Evolutionary conservation across 2,329 filamentous ascomycete genomes (phyloP), one percentile per base, ranked within the genome.

Genomic region (Fusarium robinianum): DNA sequence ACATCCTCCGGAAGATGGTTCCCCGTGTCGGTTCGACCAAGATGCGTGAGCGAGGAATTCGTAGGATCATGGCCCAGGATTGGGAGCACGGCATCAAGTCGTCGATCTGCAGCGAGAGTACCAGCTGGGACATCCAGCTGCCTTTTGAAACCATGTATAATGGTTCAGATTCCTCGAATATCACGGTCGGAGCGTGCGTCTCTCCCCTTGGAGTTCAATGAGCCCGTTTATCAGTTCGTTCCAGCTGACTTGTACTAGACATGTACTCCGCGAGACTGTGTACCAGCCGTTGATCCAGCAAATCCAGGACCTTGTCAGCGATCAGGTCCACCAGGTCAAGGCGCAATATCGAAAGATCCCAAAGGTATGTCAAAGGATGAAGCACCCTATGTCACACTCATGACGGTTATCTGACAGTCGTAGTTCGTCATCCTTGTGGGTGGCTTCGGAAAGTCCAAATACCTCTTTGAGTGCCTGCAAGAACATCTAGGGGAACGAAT

Each of bases 361-460:
- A 3, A 68, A 66, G 58, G 68, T 64, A 42, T 22, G 37, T 8
- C 2, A 8, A 16, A 14, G n/a, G 15, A 14, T 25, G 18, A 5
- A 8, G 10, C 11, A 6, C 8, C n/a, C 2, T 11, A 26, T 17
- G 14, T 12, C 4, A 19, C 6, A 7, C 2, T 7, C 9, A 2
- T 8, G n/a, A 3, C 11, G 2, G 9, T 19, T 6, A 11, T 15
- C 5, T 22, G 21, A 27, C 35, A 5, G 3, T 11, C 9, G 4
- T 5, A 73, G 72, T 68, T 63, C 17, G 18, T 73, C 3, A 60
- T 74, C 5, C 55, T 74, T 0, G 71, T 69, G 0, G 71, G 72
- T 0, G 72, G 72, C 0, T 69, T 74, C 17, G 71, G 71, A 0
- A 54, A 63, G 10, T 68, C 61, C 16, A 26, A 16, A 0, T 70